Percentiles rank a stretch among this genome's conserved stretches.
These are phyloP conservation scores for Quercus phellos DNA, from an alignment of 331 rosid genomes.

Conservation along the genomic window DNA sequence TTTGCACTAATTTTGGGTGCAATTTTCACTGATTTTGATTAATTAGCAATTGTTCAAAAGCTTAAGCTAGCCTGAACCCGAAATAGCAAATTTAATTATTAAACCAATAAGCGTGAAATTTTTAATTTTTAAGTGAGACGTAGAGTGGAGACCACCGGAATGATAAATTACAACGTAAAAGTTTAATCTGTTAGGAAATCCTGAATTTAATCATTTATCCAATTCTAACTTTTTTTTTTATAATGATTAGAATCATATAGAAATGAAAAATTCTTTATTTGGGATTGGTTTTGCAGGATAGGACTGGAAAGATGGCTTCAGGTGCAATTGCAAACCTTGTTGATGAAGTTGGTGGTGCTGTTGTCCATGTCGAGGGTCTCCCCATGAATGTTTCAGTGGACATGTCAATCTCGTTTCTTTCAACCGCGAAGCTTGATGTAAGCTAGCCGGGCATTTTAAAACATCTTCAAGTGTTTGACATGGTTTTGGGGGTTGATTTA, in stretches of 20 bases:
- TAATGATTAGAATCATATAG: background rate
- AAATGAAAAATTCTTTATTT: background rate
- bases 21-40: too few relatives aligned
- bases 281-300: slow-evolving; percentile 45
- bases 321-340: slow-evolving; percentile 80
- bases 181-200: too few relatives aligned
- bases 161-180: too few relatives aligned
- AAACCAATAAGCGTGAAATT: too few relatives aligned
- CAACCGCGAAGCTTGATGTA: slow-evolving; percentile 54
- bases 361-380: slow-evolving; percentile 57
- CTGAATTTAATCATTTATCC: too few relatives aligned
- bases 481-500: background rate
- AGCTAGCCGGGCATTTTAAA: slow-evolving; percentile 16
- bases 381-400: slow-evolving; percentile 86
- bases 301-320: slow-evolving; percentile 51
- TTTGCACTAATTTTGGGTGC: too few relatives aligned
- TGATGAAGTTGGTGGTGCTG: slow-evolving; percentile 72
- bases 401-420: slow-evolving; percentile 71
- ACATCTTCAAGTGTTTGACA: background rate
- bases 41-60: too few relatives aligned
- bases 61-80: too few relatives aligned
- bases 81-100: too few relatives aligned
- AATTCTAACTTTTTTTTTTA: too few relatives aligned
- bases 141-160: too few relatives aligned
- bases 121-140: too few relatives aligned